Percentiles rank a stretch among this genome's conserved stretches.
Evolutionary conservation across 2,329 filamentous ascomycete genomes (phyloP).

Genomic region (Fonsecaea pugnacius): DNA sequence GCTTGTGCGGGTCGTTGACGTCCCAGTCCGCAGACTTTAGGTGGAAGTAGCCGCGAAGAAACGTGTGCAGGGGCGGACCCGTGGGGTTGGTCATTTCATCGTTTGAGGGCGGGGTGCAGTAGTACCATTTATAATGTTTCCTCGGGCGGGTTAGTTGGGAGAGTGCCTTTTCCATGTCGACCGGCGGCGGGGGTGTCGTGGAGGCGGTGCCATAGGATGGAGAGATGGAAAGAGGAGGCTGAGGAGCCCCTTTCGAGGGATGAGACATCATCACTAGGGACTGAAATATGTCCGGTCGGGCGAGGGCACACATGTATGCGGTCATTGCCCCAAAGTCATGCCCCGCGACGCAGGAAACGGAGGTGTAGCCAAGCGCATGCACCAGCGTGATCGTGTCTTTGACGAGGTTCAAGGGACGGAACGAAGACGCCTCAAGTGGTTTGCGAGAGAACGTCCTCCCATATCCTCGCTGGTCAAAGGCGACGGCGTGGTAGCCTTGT

Average conservation of each 20-base stretch:
- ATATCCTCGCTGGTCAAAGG: conserved; percentile 70
- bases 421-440: conserved; percentile 44
- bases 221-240: conserved; percentile 54
- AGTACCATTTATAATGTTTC: conserved; percentile 72
- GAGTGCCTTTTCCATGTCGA: conserved; percentile 35
- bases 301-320: conserved; percentile 63
- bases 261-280: conserved; percentile 68
- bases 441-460: conserved; percentile 65
- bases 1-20: conserved; percentile 58
- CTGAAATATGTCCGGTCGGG: conserved; percentile 67
- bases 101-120: conserved; percentile 45
- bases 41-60: conserved; percentile 70
- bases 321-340: conserved; percentile 70
- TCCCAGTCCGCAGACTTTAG: conserved; percentile 68
- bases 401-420: conserved; percentile 62
- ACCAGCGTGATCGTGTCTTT: conserved; percentile 67
- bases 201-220: conserved; percentile 35
- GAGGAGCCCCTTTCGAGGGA: conserved; percentile 61
- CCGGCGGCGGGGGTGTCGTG: conserved; percentile 25
- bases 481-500: conserved; percentile 67
- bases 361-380: conserved; percentile 62
- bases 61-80: conserved; percentile 59
- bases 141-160: conserved; percentile 58
- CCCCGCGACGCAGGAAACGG: conserved; percentile 64
- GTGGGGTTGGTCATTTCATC: conserved; percentile 44